These are phyloP conservation scores for Trichoderma reesei DNA, from an alignment of 495 filamentous ascomycete species.

Conservation along the genomic window DNA sequence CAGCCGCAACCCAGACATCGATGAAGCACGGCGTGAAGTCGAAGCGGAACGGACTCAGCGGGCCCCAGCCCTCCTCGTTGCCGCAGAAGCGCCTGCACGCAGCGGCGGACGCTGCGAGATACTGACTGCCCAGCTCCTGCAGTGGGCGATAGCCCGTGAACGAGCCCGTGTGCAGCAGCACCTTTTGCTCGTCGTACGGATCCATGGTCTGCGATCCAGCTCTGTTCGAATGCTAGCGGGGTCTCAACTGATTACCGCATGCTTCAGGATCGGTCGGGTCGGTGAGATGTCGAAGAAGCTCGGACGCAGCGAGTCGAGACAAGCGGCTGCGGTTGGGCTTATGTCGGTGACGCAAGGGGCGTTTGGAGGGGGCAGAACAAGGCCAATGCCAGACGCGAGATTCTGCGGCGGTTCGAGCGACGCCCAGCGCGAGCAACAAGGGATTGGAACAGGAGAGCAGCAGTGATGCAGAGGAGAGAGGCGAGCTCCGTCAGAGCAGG, in stretches of 20 bases:
- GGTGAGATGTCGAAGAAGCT: background rate
- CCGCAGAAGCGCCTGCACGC: conserved; percentile 59
- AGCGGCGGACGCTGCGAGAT: conserved; percentile 32
- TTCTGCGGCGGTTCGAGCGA: background rate
- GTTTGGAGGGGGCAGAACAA: background rate
- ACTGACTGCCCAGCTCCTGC: conserved; percentile 32
- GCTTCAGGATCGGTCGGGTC: background rate
- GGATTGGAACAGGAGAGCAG: background rate
- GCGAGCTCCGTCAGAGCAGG: background rate
- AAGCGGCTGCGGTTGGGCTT: background rate
- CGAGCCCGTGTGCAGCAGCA: conserved; percentile 40
- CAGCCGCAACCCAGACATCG: conserved; percentile 68
- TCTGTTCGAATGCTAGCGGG: background rate
- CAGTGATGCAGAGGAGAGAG: background rate
- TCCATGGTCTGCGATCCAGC: conserved; percentile 8
- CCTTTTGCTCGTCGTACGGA: conserved; percentile 29
- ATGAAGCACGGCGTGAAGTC: conserved; percentile 97
- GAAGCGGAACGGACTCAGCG: conserved; percentile 69
- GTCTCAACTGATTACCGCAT: background rate
- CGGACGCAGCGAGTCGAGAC: too few species aligned
- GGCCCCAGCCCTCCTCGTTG: conserved; percentile 91
- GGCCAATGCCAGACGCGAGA: background rate
- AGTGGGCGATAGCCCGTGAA: conserved; percentile 40
- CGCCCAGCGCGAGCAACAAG: background rate
- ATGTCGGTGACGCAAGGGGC: conserved; percentile 5